A percentile compares a stretch with the other conserved stretches of the same genome.
These are phyloP conservation scores for Quercus phellos DNA, from an alignment of 331 rosid species.

Conservation along the genomic window DNA sequence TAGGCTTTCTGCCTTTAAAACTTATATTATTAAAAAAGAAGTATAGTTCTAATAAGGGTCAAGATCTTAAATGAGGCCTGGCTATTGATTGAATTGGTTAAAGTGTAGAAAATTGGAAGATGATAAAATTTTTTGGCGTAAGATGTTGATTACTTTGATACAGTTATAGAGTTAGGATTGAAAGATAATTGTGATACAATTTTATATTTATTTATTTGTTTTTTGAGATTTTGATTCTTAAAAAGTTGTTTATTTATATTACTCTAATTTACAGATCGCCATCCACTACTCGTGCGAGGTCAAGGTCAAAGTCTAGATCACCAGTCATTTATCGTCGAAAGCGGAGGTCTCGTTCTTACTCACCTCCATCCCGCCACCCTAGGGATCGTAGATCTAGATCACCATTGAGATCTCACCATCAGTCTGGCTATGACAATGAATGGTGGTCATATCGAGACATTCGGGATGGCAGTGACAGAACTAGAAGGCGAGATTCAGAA, in stretches of 20 bases:
- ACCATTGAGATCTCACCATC: slow-evolving; percentile 61
- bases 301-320: slow-evolving; percentile 82
- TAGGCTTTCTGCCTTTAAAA: neutral
- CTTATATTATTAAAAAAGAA: neutral
- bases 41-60: neutral
- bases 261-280: slow-evolving; percentile 58
- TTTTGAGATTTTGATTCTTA: neutral
- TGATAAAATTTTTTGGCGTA: neutral
- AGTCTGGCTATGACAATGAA: slow-evolving; percentile 52
- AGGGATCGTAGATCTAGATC: slow-evolving; percentile 75
- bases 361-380: slow-evolving; percentile 55
- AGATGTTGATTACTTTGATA: neutral
- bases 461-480: slow-evolving; percentile 60
- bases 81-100: neutral
- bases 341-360: slow-evolving; percentile 78
- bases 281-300: slow-evolving; percentile 49
- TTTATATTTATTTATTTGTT: neutral
- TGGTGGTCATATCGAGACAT: slow-evolving; percentile 55
- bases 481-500: slow-evolving; percentile 64
- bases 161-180: neutral
- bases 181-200: neutral
- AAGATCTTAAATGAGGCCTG: neutral
- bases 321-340: slow-evolving; percentile 62
- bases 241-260: neutral
- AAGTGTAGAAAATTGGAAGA: neutral